Evolutionary conservation across 2,329 filamentous ascomycete species (phyloP).

Genomic region (Diaporthe ilicicola): DNA sequence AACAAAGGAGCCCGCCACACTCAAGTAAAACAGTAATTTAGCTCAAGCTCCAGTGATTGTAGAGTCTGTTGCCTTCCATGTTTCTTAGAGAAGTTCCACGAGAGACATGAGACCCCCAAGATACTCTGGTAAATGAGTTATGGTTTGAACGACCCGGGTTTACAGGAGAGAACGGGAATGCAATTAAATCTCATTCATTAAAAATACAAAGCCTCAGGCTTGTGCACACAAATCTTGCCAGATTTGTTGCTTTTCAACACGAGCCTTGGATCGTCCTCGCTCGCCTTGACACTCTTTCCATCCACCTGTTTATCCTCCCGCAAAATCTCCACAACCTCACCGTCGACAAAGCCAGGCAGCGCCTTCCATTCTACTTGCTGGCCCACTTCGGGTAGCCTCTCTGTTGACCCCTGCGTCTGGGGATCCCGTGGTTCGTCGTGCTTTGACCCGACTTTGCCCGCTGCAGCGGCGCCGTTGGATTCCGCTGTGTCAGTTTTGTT

Average conservation of each 20-base stretch:
- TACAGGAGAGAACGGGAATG: too few relatives aligned
- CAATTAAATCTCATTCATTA: slow-evolving; percentile 33
- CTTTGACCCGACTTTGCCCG: slow-evolving; percentile 33
- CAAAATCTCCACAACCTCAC: slow-evolving; percentile 33
- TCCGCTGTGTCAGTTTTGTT: background rate
- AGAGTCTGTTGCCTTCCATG: too few relatives aligned
- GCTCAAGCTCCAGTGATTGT: too few relatives aligned
- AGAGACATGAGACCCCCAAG: too few relatives aligned
- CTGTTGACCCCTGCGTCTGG: slow-evolving; percentile 21
- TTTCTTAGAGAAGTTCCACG: too few relatives aligned
- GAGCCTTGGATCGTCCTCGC: slow-evolving; percentile 30
- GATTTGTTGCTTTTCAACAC: slow-evolving; percentile 27
- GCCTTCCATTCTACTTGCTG: slow-evolving; percentile 34
- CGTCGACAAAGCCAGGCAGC: slow-evolving; percentile 31
- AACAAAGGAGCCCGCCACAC: too few relatives aligned
- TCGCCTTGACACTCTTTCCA: slow-evolving; percentile 33
- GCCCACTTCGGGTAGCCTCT: slow-evolving; percentile 30
- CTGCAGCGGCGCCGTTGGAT: background rate
- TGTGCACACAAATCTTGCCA: slow-evolving; percentile 33
- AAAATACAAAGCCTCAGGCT: slow-evolving; percentile 42
- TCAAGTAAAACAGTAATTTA: too few relatives aligned
- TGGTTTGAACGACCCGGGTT: background rate
- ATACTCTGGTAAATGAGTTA: too few relatives aligned
- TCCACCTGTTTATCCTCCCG: slow-evolving; percentile 27
- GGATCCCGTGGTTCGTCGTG: slow-evolving; percentile 32